Conservation (phyloP, 805 yeast species). For the Lipomyces yamadae region DNA sequence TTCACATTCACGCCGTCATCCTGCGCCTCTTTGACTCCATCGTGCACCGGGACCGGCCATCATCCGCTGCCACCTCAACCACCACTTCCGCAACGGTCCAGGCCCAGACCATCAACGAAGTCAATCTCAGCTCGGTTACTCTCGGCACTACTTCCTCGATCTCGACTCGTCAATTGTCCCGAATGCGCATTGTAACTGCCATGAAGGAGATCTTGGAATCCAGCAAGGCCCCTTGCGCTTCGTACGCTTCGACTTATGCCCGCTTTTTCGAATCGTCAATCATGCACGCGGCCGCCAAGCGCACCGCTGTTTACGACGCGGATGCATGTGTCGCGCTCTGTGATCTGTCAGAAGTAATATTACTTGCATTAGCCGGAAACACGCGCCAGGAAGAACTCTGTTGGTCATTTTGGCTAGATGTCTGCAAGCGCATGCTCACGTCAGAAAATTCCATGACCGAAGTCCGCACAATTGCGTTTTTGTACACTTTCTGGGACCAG, state of each 20-base stretch:
- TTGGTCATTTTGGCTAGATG: conserved; percentile 80
- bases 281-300: conserved; percentile 46
- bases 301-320: conserved; percentile 45
- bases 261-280: conserved; percentile 47
- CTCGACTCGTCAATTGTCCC: conserved; percentile 19
- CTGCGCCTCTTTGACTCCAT: conserved; percentile 39
- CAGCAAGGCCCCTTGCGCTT: conserved; percentile 38
- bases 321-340: conserved; percentile 49
- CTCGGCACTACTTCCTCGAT: conserved; percentile 16
- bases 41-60: conserved; percentile 20
- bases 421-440: conserved; percentile 60
- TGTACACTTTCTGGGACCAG: conserved; percentile 76
- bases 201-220: conserved; percentile 49
- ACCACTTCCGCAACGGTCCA: not conserved
- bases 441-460: conserved; percentile 68
- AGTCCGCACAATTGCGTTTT: conserved; percentile 64
- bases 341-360: conserved; percentile 50
- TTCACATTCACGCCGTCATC: conserved; percentile 41
- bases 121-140: conserved; percentile 18
- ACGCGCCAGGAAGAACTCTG: conserved; percentile 50
- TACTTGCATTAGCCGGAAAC: conserved; percentile 43
- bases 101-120: conserved; percentile 9
- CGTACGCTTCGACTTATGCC: conserved; percentile 44
- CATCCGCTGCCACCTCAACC: no score
- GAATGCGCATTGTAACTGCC: conserved; percentile 43